Percentiles rank a stretch among this genome's conserved stretches.
Evolutionary conservation across 306 rosid genomes (phyloP).

Genomic region (Astragalus glycyphyllos): DNA sequence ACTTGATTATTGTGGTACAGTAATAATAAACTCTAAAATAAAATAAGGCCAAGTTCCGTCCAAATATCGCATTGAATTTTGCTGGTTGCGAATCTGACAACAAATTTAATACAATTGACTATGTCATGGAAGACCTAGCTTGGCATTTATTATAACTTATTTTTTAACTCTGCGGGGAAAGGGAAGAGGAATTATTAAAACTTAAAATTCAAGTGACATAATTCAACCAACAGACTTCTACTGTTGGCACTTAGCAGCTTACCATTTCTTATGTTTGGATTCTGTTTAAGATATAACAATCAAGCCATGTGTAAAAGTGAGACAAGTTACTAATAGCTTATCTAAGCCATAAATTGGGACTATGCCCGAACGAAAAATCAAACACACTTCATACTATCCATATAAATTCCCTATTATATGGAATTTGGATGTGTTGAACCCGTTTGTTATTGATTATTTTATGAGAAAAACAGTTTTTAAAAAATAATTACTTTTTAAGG

Average conservation of each 20-base stretch:
- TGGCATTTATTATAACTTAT: background rate
- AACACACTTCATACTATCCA: background rate
- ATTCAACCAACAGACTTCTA: slow-evolving; percentile 11
- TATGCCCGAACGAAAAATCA: background rate
- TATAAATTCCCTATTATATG: background rate
- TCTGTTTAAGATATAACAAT: background rate
- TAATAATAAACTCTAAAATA: background rate
- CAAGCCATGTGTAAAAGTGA: background rate
- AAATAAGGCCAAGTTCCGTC: slow-evolving; percentile 2
- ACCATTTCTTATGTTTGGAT: background rate
- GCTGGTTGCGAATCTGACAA: background rate
- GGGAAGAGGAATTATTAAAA: background rate
- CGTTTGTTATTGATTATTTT: no score
- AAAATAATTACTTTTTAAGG: no score
- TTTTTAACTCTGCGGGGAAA: background rate
- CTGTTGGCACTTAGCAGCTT: background rate
- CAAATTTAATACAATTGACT: background rate
- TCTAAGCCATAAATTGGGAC: background rate
- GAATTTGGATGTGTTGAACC: no score
- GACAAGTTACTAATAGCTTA: background rate
- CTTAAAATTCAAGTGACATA: no score
- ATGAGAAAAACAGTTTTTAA: no score
- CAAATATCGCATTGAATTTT: background rate
- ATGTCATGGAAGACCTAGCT: slow-evolving; percentile 18
- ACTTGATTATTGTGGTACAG: no score